A percentile compares a stretch with the other conserved stretches of the same genome.
Evolutionary conservation across 768 basidiomycete species (phyloP).

Genomic region (Russula sp.): DNA sequence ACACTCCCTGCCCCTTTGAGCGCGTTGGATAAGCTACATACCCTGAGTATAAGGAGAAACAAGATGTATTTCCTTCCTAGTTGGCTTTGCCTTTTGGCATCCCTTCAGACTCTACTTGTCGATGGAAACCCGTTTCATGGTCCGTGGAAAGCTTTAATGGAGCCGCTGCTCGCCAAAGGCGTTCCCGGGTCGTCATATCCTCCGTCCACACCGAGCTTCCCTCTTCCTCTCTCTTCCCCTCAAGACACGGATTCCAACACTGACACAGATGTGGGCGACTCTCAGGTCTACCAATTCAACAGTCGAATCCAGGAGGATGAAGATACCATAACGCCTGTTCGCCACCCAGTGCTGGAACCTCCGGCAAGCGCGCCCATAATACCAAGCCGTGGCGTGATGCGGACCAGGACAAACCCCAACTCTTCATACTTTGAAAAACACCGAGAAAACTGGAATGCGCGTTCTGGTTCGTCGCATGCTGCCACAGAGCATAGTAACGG

Average conservation of each 20-base stretch:
- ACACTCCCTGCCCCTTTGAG: slow-evolving; percentile 73
- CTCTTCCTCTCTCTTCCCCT: slow-evolving; percentile 48
- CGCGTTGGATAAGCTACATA: slow-evolving; percentile 77
- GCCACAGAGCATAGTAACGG: slow-evolving; percentile 14
- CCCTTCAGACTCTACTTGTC: slow-evolving; percentile 83
- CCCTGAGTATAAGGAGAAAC: slow-evolving; percentile 85
- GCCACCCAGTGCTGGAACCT: slow-evolving; percentile 52
- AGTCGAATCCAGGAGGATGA: slow-evolving; percentile 58
- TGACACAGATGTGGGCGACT: slow-evolving; percentile 54
- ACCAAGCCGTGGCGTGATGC: slow-evolving; percentile 39
- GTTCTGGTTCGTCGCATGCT: slow-evolving; percentile 12
- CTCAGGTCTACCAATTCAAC: slow-evolving; percentile 42
- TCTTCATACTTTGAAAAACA: slow-evolving; percentile 37
- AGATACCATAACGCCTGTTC: slow-evolving; percentile 68
- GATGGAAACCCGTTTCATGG: slow-evolving; percentile 96
- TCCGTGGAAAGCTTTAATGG: slow-evolving; percentile 87
- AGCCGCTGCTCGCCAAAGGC: slow-evolving; percentile 69
- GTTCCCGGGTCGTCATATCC: slow-evolving; percentile 62
- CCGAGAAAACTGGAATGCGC: slow-evolving; percentile 23
- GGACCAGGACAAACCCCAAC: slow-evolving; percentile 76
- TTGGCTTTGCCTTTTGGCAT: slow-evolving; percentile 88
- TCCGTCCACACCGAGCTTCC: slow-evolving; percentile 60
- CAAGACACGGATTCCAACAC: slow-evolving; percentile 46
- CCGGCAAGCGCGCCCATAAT: slow-evolving; percentile 49
- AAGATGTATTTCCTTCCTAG: slow-evolving; percentile 85